A percentile compares a stretch with the other conserved stretches of the same genome.
Evolutionary conservation across 2,329 filamentous ascomycete genomes (phyloP).

Genomic region (Bertia moriformis): DNA sequence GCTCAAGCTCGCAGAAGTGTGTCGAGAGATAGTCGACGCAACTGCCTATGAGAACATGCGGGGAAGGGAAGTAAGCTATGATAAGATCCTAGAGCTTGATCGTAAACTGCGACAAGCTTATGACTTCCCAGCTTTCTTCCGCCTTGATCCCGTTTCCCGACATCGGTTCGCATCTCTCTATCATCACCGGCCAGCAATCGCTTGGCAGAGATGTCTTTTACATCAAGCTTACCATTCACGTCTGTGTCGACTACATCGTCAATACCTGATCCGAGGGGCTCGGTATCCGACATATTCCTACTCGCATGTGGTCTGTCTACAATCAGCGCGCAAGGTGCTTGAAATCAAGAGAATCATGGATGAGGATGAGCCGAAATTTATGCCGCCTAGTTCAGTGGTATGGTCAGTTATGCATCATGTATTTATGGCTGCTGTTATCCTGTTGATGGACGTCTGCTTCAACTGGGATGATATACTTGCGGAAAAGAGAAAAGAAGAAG

Average conservation of each 20-base stretch:
- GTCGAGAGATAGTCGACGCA: background rate
- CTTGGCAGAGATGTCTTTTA: slow-evolving; percentile 16
- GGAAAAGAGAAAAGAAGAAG: slow-evolving; percentile 17
- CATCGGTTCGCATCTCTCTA: slow-evolving; percentile 13
- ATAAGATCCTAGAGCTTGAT: slow-evolving; percentile 19
- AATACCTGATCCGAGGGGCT: slow-evolving; percentile 19
- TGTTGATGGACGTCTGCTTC: slow-evolving; percentile 22
- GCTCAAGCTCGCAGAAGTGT: background rate
- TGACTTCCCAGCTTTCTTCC: slow-evolving; percentile 17
- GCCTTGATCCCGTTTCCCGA: slow-evolving; percentile 13
- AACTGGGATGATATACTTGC: slow-evolving; percentile 19
- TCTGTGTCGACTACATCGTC: slow-evolving; percentile 19
- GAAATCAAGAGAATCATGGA: slow-evolving; percentile 18
- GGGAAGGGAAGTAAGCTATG: slow-evolving; percentile 13
- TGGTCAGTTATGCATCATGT: slow-evolving; percentile 21
- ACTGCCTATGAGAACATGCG: slow-evolving; percentile 7
- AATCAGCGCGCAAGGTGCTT: slow-evolving; percentile 19
- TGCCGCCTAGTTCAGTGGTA: slow-evolving; percentile 11
- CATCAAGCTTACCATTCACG: slow-evolving; percentile 18
- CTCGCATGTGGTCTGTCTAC: slow-evolving; percentile 18
- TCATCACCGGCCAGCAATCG: slow-evolving; percentile 12
- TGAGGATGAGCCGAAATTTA: slow-evolving; percentile 10
- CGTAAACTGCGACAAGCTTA: slow-evolving; percentile 13
- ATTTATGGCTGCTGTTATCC: slow-evolving; percentile 20
- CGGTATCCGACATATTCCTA: slow-evolving; percentile 17